Base-by-base conservation (phyloP, 2,329 filamentous ascomycete species). In the Xylariaceae sp. region DNA sequence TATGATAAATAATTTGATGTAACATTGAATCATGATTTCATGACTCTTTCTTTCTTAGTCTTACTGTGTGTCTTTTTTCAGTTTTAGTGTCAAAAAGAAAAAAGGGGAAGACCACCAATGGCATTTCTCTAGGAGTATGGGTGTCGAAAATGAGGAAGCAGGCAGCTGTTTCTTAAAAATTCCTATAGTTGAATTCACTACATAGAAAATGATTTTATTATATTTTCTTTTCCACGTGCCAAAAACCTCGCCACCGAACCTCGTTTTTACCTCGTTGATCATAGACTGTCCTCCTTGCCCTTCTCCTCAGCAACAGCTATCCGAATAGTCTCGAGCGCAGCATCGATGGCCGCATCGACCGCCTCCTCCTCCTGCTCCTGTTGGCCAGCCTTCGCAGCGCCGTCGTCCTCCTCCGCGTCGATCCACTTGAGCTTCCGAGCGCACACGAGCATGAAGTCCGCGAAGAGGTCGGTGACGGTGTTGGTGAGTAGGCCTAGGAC, bases 401-500 rank as follows among this genome's bases (percentile, higher is more conserved):
- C 6, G 7, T 37, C 39, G 6, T 41, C 30, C 29, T 41, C 39
- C 9, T 11, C 24, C 27, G 40, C 17, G n/a, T n/a, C n/a, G 11
- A 43, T 43, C 40, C 35, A 43, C n/a, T 43, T 31, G 4, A 38
- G 6, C 15, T 34, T 43, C 18, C 29, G 36, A n/a, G 33, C 32
- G n/a, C 36, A 33, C 15, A 36, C 16, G 6, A 43, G 33, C 32
- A 40, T 39, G 36, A 35, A 39, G 11, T 43, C 36, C 9, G 36
- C 31, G 18, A 39, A 39, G 7, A 36, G 32, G n/a, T 43, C 36
- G 6, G 35, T 43, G 17, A 43, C 40, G 2, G 40, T 38, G 28
- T 38, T 43, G 4, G 40, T 43, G n/a, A 43, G 31, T 15, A 43
- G 34, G 3, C 40, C 40, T 13, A 43, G n/a, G 15, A 38, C 28